Conservation (phyloP, 2,329 filamentous ascomycete genomes). For the Mollisiaceae sp. region DNA sequence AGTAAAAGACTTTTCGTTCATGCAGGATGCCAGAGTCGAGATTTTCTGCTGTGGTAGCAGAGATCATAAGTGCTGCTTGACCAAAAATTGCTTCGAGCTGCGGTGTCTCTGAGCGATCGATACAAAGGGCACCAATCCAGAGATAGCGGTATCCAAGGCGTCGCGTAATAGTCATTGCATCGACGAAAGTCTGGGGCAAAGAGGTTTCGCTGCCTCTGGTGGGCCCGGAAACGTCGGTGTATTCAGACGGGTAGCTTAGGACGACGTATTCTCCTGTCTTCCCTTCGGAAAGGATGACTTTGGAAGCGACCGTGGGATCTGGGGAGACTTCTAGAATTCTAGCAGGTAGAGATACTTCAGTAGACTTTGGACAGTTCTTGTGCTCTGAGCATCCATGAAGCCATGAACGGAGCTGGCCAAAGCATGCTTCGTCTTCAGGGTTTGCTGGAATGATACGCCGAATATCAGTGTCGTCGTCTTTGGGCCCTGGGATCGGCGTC, state of each 20-base stretch:
- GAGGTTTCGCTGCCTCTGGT: not conserved
- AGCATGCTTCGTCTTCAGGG: slow-evolving; percentile 12
- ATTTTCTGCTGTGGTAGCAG: not conserved
- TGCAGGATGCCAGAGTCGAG: not conserved
- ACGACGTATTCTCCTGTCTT: slow-evolving; percentile 15
- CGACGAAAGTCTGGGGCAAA: slow-evolving; percentile 14
- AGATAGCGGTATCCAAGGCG: slow-evolving; percentile 19
- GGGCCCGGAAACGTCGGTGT: not conserved
- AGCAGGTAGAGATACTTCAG: slow-evolving; percentile 7
- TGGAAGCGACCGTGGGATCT: slow-evolving; percentile 1
- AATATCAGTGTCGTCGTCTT: slow-evolving; percentile 11
- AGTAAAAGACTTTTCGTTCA: slow-evolving; percentile 13
- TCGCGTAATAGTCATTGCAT: slow-evolving; percentile 17
- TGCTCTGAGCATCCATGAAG: slow-evolving; percentile 12
- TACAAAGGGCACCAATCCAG: slow-evolving; percentile 21
- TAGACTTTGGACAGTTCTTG: slow-evolving; percentile 5
- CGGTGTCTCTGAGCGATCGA: not conserved
- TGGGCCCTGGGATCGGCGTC: not conserved
- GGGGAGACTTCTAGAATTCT: slow-evolving; percentile 17
- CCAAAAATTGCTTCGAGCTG: slow-evolving; percentile 2
- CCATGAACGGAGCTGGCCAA: slow-evolving; percentile 16
- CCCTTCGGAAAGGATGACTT: slow-evolving; percentile 9
- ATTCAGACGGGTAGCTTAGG: not conserved
- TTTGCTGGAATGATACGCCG: slow-evolving; percentile 15
- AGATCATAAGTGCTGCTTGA: slow-evolving; percentile 18